phyloP scores from a whole-genome alignment of 1,284 basidiomycete species.

The Xerocomus minutiporus region DNA sequence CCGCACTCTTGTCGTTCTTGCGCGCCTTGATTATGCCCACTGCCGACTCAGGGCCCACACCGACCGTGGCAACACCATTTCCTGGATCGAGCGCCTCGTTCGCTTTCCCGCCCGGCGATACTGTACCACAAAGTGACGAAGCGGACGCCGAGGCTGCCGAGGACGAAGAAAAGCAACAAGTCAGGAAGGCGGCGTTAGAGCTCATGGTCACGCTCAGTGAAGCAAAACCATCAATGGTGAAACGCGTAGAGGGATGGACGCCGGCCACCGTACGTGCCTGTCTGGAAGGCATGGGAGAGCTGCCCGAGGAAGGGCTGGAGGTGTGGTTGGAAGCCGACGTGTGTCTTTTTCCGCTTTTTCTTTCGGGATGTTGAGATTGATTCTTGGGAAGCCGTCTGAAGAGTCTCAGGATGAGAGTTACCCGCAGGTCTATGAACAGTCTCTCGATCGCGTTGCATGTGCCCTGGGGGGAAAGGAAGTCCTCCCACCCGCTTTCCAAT shows the following conservation, averaged over 20 bases:
- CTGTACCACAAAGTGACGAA: constrained; percentile 24
- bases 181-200: constrained; percentile 64
- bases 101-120: constrained; percentile 47
- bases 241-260: constrained; percentile 62
- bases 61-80: constrained; percentile 64
- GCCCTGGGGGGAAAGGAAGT: constrained; percentile 69
- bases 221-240: constrained; percentile 63
- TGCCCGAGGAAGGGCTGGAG: constrained; percentile 57
- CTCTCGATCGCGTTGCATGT: constrained; percentile 70
- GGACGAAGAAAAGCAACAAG: constrained; percentile 52
- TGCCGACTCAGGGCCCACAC: constrained; percentile 68
- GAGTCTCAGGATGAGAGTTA: constrained; percentile 62
- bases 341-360: constrained; percentile 21
- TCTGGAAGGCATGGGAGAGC: constrained; percentile 75
- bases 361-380: constrained; percentile 2
- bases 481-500: constrained; percentile 71
- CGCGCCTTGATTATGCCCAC: constrained; percentile 59
- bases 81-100: constrained; percentile 43
- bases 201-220: constrained; percentile 75
- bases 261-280: constrained; percentile 64
- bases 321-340: constrained; percentile 75
- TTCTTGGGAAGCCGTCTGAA: constrained; percentile 49
- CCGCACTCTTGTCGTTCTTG: constrained; percentile 59
- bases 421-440: constrained; percentile 73
- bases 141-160: constrained; percentile 40